These are phyloP conservation scores for Rhizopogon sp. DNA, from an alignment of 768 basidiomycete genomes.

Conservation along the genomic window DNA sequence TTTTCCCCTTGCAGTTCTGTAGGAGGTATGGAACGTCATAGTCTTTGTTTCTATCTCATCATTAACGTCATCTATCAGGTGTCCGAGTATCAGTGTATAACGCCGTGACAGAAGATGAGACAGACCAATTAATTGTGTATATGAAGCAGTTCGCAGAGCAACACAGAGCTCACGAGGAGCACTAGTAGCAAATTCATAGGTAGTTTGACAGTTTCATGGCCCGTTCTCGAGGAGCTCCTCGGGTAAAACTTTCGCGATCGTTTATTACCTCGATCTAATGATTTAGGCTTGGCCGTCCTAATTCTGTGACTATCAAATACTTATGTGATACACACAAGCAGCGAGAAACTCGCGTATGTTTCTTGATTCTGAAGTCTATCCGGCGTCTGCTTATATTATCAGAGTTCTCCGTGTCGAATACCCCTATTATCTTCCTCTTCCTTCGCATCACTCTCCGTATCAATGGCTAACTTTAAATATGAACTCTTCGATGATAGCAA, in stretches of 20 bases:
- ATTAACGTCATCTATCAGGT: conserved; percentile 32
- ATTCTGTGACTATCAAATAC: neutral
- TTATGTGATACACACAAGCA: no score
- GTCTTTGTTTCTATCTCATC: neutral
- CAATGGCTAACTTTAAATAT: neutral
- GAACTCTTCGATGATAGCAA: neutral
- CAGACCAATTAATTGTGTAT: conserved; percentile 54
- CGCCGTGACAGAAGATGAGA: conserved; percentile 73
- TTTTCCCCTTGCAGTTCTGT: conserved; percentile 38
- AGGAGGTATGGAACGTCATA: conserved; percentile 32
- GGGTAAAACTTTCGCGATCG: neutral
- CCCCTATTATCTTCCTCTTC: neutral
- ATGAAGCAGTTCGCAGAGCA: conserved; percentile 47
- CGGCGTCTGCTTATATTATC: neutral
- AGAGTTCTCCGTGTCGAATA: no score
- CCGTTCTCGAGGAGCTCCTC: no score
- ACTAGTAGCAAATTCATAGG: neutral
- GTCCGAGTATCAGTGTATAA: conserved; percentile 88
- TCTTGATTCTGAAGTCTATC: no score
- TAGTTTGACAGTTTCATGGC: neutral
- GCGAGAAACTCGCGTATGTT: no score
- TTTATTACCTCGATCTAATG: neutral
- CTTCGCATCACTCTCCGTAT: neutral
- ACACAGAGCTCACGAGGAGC: neutral
- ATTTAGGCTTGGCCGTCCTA: neutral